A percentile compares a stretch with the other conserved stretches of the same genome.
phyloP scores from a whole-genome alignment of 345 rosid genomes.

The Durio zibethinus region DNA sequence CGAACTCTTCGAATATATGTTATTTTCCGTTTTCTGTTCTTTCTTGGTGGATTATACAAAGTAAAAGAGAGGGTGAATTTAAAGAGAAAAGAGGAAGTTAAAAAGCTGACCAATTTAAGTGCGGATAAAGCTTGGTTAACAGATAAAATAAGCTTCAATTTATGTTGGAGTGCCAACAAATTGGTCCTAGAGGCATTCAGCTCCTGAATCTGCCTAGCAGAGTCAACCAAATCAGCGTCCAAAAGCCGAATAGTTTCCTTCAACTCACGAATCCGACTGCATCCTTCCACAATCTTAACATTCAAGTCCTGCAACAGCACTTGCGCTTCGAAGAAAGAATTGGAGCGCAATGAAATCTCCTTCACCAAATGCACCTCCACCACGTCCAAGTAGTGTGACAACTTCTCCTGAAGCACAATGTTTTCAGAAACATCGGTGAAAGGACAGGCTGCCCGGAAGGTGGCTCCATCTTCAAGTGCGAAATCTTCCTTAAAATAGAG shows the following conservation, averaged over 20 bases:
- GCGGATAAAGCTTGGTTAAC: constrained; percentile 89
- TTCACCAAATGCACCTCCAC: constrained; percentile 96
- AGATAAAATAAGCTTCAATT: constrained; percentile 71
- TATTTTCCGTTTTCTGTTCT: not conserved
- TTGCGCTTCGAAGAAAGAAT: constrained; percentile 94
- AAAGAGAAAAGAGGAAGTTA: not conserved
- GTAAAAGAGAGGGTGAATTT: not conserved
- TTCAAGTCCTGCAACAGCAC: constrained; percentile 91
- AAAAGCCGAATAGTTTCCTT: constrained; percentile 83
- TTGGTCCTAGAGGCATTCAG: constrained; percentile 63
- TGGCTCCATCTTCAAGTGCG: constrained; percentile 82
- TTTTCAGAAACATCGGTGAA: constrained; percentile 60
- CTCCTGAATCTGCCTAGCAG: constrained; percentile 77
- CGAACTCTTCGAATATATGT: not conserved
- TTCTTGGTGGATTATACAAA: not conserved
- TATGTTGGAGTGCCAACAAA: constrained; percentile 72
- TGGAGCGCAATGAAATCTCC: constrained; percentile 93
- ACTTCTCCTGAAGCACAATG: constrained; percentile 77
- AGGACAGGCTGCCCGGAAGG: constrained; percentile 91
- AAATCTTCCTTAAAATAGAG: constrained; percentile 91
- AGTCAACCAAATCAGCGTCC: constrained; percentile 81
- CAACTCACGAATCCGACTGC: constrained; percentile 69
- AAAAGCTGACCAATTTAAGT: constrained; percentile 66
- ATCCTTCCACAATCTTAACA: constrained; percentile 85
- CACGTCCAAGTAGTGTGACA: constrained; percentile 85